Evolutionary conservation across 2,329 filamentous ascomycete genomes (phyloP), one percentile per base, ranked within the genome.

Genomic region (Trichoderma hamatum): DNA sequence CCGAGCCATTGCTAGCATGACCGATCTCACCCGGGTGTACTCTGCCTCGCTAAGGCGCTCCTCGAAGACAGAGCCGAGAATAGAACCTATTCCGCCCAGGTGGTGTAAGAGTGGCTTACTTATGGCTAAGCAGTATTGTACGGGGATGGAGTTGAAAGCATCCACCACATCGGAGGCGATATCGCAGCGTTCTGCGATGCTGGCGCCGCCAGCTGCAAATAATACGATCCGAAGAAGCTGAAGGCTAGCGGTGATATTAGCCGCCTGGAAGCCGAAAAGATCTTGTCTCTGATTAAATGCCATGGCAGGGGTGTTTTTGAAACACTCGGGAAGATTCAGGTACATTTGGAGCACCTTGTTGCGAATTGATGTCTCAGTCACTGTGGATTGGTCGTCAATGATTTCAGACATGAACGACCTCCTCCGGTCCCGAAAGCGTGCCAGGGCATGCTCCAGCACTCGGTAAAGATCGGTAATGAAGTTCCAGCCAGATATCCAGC

Each of bases 401-500:
- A 75, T 73, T 36, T 74, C 72, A 30, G 71, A 69, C 32, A 72
- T 56, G 16, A 74, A 71, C 4, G 73, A 71, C 30, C 70, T 39
- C 55, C 68, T 54, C 5, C 68, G 67, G 43, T 72, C 72, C 16
- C 75, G 70, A 65, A 75, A 73, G 13, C 72, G 74, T n/a, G 71
- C 74, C 55, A 79, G 69, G 13, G 81, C 82, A 71, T 88, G 84
- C 72, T 88, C 86, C 19, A 88, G 76, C 10, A 88, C 80, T 5
- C 85, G 82, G 72, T 87, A 88, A 0, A 88, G 76, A 72, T 88
- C 85, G 0, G 84, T 86, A 7, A 82, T 84, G 69, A 86, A 87
- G 74, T 88, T 88, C 84, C 84, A 88, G 21, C 86, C 86, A 52
- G 81, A 80, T 9, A 88, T 76, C 86, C 86, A 88, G 68, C 78